These are phyloP conservation scores for Boletus pseudopeckii DNA, from an alignment of 768 basidiomycete genomes.

Conservation along the genomic window DNA sequence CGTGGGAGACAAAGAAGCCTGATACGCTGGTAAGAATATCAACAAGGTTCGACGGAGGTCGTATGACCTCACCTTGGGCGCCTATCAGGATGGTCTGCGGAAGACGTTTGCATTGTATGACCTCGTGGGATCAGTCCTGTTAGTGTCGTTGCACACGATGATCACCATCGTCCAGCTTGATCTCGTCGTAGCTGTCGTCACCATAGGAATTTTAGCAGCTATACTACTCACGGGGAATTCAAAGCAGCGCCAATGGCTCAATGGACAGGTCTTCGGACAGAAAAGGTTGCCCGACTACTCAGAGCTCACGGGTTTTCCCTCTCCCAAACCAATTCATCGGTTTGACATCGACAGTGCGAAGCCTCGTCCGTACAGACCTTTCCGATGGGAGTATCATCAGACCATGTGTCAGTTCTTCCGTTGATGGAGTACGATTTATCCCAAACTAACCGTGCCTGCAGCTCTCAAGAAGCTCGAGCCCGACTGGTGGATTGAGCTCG, in stretches of 20 bases:
- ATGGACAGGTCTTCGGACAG: slow-evolving; percentile 1
- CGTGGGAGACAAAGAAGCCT: background rate
- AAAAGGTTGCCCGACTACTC: slow-evolving; percentile 37
- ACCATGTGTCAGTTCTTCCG: slow-evolving; percentile 45
- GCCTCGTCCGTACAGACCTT: slow-evolving; percentile 52
- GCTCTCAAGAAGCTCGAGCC: slow-evolving; percentile 49
- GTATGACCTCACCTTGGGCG: background rate
- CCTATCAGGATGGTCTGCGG: background rate
- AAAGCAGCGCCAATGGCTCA: slow-evolving; percentile 8
- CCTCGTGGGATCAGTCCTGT: background rate
- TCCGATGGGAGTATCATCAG: slow-evolving; percentile 55
- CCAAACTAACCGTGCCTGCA: slow-evolving; percentile 3
- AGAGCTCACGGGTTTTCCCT: slow-evolving; percentile 41
- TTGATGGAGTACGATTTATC: background rate
- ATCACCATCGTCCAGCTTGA: background rate
- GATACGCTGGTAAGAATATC: background rate
- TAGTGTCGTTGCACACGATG: slow-evolving; percentile 8
- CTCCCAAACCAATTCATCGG: slow-evolving; percentile 38
- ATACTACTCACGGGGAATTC: slow-evolving; percentile 1
- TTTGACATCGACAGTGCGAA: slow-evolving; percentile 44
- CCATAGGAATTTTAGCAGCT: background rate
- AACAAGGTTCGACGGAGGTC: background rate
- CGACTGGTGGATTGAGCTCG: slow-evolving; percentile 57
- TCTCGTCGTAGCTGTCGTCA: background rate
- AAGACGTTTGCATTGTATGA: too few species aligned